Base-by-base conservation (phyloP, 345 rosid species). In the Rhodamnia rubescens region DNA sequence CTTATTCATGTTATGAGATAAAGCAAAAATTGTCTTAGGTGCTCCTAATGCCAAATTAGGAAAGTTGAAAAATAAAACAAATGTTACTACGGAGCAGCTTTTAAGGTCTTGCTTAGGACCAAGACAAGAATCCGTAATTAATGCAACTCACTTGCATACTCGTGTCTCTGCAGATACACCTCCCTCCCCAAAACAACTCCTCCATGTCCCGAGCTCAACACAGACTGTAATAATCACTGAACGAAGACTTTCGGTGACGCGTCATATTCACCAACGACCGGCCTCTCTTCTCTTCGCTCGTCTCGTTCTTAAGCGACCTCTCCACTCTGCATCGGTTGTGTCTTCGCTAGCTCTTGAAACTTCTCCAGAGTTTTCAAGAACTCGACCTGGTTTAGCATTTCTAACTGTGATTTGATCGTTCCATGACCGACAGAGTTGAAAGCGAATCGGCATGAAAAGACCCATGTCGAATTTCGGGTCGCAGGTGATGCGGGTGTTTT, bases 391-490 rank as follows among this genome's bases (percentile, higher is more conserved):
- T 69, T 69, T 11, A 18, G 47, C 80, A 21, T 64, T 36, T 69
- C 47, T 21, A 3, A 21, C 80, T 2, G 80, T 69, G 80, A 69
- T 36, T 36, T 40, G 13, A 21, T 21, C 80, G 80, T 1, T 5
- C 47, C 47, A 36, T 69, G 80, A 20, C 47, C 47, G 21, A 6
- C 24, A 21, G 47, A 69, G 80, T 69, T 9, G 80, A 36, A 8
- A 36, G 47, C 13, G 80, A 36, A 21, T 21, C 7, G 47, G 80
- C 47, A 18, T 69, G 80, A 69, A 69, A 18, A 21, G 47, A 69
- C 26, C 80, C 93, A 91, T 94, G 93, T 89, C 93, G 85, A 87
- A 74, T 92, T 85, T 86, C 21, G 86, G 84, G 87, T 85, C 85
- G 47, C 61, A 86, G 85, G 84, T 88, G 89, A 82, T 84, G 89